Base-by-base conservation (phyloP, 495 filamentous ascomycete species). In the Symbiotaphrina buchneri region DNA sequence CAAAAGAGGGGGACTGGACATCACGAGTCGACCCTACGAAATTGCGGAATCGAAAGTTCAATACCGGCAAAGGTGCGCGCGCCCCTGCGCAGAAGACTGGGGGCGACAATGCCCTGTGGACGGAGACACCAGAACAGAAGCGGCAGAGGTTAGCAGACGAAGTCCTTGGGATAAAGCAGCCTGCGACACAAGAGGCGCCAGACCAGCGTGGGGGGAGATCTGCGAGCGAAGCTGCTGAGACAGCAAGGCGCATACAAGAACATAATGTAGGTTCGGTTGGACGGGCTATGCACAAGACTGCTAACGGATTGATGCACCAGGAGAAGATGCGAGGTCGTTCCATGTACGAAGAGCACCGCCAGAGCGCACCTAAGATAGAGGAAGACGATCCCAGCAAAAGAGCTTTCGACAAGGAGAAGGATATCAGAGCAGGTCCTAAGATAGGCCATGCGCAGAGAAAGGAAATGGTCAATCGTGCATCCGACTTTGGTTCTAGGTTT, bases 331-430 rank as follows among this genome's bases (percentile, higher is more conserved):
- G 76, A 18, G 71, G 67, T 14, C 58, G 58, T 33, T 71, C 62
- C 26, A 53, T 84, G 16, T 63, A 73, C 35, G 67, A 76, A 32
- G 57, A 71, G 39, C 68, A 74, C 35, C 56, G 65, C 39, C 39
- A 47, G 15, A 43, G 39, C 4, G 42, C 33, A 2, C 45, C 41
- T 18, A 49, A 51, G 15, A 56, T 63, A 16, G 63, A 69, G 40
- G 80, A 87, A 18, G 85, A 97, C 55, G 84, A 97, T 47, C 87
- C 87, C 15, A 90, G 78, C 44, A 68, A 68, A 48, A 59, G 87
- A 37, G 73, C 69, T 6, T 97, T 94, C 56, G 82, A 94, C 53
- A 59, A 66, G 27, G 83, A 97, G 53, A 97, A 94, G 58, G 87
- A 97, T 51, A 87, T 97, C 61, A 74, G 65, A 28, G 56, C 73